Base-by-base conservation (phyloP, 495 filamentous ascomycete species). In the Tetracladium marchalianum region DNA sequence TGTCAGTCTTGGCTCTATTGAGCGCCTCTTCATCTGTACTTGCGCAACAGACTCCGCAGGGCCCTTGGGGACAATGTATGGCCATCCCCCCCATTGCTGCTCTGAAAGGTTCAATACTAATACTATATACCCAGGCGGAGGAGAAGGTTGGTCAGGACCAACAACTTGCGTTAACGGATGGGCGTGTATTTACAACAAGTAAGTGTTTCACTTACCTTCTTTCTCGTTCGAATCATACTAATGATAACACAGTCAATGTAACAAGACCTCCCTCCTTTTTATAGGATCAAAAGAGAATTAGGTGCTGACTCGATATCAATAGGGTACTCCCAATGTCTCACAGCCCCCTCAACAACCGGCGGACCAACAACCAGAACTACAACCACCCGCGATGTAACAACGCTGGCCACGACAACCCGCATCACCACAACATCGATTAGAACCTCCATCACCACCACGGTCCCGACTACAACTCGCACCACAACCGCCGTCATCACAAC, bases 291-390 rank as follows among this genome's bases (percentile, higher is more conserved):
- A 27, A 3, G 3, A 27, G 22, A 27, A 27, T 27, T 11, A 41
- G 5, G 33, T 35, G 4, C 33, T 45, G 22, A 51, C 24, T 12
- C 17, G 9, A 11, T n/a, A 31, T 9, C n/a, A 1, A 6, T 38
- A 56, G 53, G 44, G 18, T 66, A 66, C 49, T 64, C 49, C 10
- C 64, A 66, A 57, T 68, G 62, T 49, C 54, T 63, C 34, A 56
- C 56, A 15, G 52, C 52, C n/a, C 35, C 18, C 9, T 51, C 41
- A 24, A 27, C 22, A 27, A 36, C 31, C 18, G 18, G 31, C 24
- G 42, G 8, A n/a, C 9, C 1, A n/a, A 15, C 48, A 37, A 39
- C 31, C 9, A 36, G 8, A 31, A 19, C 16, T 8, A 33, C 33
- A 35, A 41, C 51, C 3, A 44, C 11, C 32, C 12, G 13, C 10